Evolutionary conservation across 2,329 filamentous ascomycete genomes (phyloP).

Genomic region (Diaporthe aspalathi): DNA sequence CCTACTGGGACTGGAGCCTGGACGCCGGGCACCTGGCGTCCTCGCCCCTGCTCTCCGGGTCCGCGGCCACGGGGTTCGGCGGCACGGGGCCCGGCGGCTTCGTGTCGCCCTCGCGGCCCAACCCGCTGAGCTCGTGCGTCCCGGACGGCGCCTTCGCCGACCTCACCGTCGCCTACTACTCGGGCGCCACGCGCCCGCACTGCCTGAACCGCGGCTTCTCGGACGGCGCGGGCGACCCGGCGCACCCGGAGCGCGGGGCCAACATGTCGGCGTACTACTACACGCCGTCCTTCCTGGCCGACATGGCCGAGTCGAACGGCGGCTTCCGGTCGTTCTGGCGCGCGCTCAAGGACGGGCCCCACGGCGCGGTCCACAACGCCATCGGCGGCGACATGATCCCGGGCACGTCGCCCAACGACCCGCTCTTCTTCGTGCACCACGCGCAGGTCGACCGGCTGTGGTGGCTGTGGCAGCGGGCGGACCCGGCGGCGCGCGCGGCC

Average conservation of each 20-base stretch:
- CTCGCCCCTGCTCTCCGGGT: conserved; percentile 46
- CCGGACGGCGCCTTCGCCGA: conserved; percentile 52
- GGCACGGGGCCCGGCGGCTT: conserved; percentile 51
- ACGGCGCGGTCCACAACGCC: background rate
- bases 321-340: background rate
- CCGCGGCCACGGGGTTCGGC: background rate
- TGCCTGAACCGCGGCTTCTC: conserved; percentile 48
- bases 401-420: conserved; percentile 21
- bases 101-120: conserved; percentile 59
- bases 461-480: conserved; percentile 23
- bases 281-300: background rate
- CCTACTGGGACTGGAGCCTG: conserved; percentile 42
- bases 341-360: conserved; percentile 9
- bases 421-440: conserved; percentile 30
- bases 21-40: conserved; percentile 53
- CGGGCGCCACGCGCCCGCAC: conserved; percentile 43
- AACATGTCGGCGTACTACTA: conserved; percentile 25
- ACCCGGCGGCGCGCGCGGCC: background rate
- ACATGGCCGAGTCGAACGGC: background rate
- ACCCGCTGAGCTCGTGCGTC: conserved; percentile 55
- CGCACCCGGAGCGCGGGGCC: conserved; percentile 45
- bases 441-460: conserved; percentile 27
- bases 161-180: conserved; percentile 19
- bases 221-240: conserved; percentile 47
- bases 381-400: conserved; percentile 14